Evolutionary conservation across 164 flowering plant genomes (phyloP), one percentile per base, ranked within the genome.

Genomic region (Piper longum): DNA sequence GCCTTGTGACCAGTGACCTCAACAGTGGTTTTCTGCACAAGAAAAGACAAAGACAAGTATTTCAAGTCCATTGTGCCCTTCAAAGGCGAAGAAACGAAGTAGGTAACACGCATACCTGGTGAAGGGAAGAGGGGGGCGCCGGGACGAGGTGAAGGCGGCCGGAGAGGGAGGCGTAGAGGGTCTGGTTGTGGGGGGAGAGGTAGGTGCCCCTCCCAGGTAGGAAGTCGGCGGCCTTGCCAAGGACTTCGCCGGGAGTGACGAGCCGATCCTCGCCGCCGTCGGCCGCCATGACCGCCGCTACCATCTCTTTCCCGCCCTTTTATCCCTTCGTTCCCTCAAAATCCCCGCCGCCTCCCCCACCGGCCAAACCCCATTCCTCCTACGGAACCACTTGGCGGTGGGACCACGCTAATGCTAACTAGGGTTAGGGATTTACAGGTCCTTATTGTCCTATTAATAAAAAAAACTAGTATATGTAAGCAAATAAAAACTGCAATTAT

Each of bases 1-100:
- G 85, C 90, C 70, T 86, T 89, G 76, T 86, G 91, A 66, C 91
- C 90, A 51, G 74, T 80, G 41, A 92, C 88, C 72, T 88, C 95
- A 40, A 85, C 90, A 55, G 75, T 82, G 44, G 91, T 78, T 76
- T 87, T 88, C 98, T 89, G 71, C 58, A 16, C 16, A 64, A 63
- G 8, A 43, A 0, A 43, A 13, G 52, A 67, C 2, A 56, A 56
- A 36, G 16, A 8, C 41, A 64, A 64, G 44, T 55, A 64, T 56
- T 57, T 51, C 13, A 7, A 16, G 13, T 5, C n/a, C 17, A 7
- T 41, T 16, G 42, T 12, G 36, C 2, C 36, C 57, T 8, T 7
- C 18, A 67, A 48, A 42, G 41, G 18, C n/a, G 3, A 3, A 44
- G 17, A 5, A 8, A 8, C 14, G 52, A 4, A 19, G 3, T 3